These are phyloP conservation scores for Macrolepiota dolichaula DNA, from an alignment of 768 basidiomycete genomes.

Conservation along the genomic window DNA sequence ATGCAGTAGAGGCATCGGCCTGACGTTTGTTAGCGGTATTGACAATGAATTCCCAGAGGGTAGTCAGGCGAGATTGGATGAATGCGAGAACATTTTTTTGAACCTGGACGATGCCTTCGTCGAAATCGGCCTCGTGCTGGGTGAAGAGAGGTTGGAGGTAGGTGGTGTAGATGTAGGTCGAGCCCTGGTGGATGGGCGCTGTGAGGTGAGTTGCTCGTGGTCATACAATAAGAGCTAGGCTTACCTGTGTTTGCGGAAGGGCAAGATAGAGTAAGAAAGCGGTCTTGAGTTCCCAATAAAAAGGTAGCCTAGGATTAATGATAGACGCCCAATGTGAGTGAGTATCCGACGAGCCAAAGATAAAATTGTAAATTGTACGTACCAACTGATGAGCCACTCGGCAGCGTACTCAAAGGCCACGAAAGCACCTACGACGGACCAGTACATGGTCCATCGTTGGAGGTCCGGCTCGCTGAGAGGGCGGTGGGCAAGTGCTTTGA, in stretches of 20 bases:
- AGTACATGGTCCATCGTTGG: slow-evolving; percentile 59
- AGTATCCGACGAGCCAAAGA: background rate
- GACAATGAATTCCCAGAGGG: slow-evolving; percentile 46
- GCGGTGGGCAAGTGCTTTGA: slow-evolving; percentile 58
- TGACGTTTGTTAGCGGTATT: slow-evolving; percentile 39
- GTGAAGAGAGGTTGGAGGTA: slow-evolving; percentile 60
- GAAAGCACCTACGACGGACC: slow-evolving; percentile 59
- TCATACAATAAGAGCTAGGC: slow-evolving; percentile 12
- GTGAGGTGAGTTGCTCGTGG: slow-evolving; percentile 11
- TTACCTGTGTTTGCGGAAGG: slow-evolving; percentile 67
- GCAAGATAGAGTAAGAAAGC: slow-evolving; percentile 63
- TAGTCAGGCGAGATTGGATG: slow-evolving; percentile 45
- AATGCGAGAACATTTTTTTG: slow-evolving; percentile 55
- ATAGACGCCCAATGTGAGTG: slow-evolving; percentile 9
- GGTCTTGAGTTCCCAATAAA: slow-evolving; percentile 76
- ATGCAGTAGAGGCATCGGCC: slow-evolving; percentile 10
- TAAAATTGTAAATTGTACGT: slow-evolving; percentile 19
- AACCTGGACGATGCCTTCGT: slow-evolving; percentile 52
- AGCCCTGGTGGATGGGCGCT: slow-evolving; percentile 47
- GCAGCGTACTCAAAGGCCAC: slow-evolving; percentile 60
- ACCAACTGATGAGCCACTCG: slow-evolving; percentile 69
- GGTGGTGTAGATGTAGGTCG: slow-evolving; percentile 58
- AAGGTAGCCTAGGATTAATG: slow-evolving; percentile 53
- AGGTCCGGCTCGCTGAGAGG: slow-evolving; percentile 50
- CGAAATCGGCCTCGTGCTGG: slow-evolving; percentile 57